These are phyloP conservation scores for Neofusicoccum laricinum DNA, from an alignment of 2,329 filamentous ascomycete genomes.

Conservation along the genomic window DNA sequence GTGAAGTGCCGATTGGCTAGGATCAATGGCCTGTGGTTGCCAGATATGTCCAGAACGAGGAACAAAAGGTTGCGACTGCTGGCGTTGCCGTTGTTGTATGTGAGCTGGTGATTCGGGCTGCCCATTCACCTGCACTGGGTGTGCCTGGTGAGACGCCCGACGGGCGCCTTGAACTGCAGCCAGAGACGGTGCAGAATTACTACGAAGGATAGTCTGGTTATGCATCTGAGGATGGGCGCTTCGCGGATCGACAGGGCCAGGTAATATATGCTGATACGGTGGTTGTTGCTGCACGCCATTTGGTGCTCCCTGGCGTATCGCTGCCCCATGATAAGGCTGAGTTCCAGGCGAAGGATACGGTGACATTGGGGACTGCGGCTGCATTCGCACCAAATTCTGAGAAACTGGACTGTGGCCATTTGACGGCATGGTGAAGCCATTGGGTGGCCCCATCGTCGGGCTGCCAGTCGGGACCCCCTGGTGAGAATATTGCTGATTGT, in stretches of 20 bases:
- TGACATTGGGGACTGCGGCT: neutral
- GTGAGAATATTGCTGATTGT: neutral
- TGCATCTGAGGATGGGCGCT: neutral
- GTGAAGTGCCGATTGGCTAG: conserved; percentile 53
- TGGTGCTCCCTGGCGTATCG: neutral
- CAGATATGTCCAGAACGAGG: conserved; percentile 31
- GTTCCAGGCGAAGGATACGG: neutral
- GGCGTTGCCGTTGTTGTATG: neutral
- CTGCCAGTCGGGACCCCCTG: neutral
- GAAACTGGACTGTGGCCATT: neutral
- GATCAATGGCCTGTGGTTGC: conserved; percentile 26
- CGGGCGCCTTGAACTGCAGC: neutral
- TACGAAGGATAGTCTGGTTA: neutral
- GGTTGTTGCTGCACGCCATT: neutral
- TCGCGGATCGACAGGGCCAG: neutral
- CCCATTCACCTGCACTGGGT: neutral
- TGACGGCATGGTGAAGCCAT: neutral
- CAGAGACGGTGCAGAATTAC: neutral
- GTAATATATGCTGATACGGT: neutral
- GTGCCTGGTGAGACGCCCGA: neutral
- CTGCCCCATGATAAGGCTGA: neutral
- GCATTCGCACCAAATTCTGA: neutral
- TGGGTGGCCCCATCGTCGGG: neutral
- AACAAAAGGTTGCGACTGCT: conserved; percentile 25
- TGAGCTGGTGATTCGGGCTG: neutral